Base-by-base conservation (phyloP, 768 basidiomycete genomes). In the Tephrocybe sp. region DNA sequence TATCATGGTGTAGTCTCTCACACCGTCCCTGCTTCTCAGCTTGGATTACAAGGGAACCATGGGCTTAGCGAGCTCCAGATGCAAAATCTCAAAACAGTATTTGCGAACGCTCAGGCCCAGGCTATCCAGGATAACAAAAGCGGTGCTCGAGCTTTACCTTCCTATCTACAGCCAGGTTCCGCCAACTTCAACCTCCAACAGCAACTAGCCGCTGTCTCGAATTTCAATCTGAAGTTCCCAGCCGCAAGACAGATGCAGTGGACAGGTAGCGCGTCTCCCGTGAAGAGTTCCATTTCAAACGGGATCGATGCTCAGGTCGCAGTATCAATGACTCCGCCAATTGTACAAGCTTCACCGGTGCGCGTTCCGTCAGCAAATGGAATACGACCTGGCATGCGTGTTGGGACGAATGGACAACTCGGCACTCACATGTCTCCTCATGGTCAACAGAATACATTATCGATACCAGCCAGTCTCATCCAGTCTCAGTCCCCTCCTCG, bases 291-390 rank as follows among this genome's bases (percentile, higher is more conserved):
- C 2, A 54, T 57, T 22, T 60, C 67, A 28, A 76, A 73, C 44
- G 70, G 70, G 19, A 43, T 63, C n/a, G 67, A 68, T 25, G 56
- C 43, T 12, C 58, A 61, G 27, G 56, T 66, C 44, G 64, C 59
- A 26, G 61, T 61, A 9, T 57, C 70, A 1, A 65, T 65, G 52
- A 64, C 60, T 24, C 76, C 74, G n/a, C 67, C 52, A 40, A 54
- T 64, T 22, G 56, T 61, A 13, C 70, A 76, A 50, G 57, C 69
- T n/a, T 59, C 66, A 9, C 71, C 69, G 30, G 65, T 69, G 16
- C 74, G 82, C 19, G 74, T 76, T 9, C 78, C 83, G 2, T 84
- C 83, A 0, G 75, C 78, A 16, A 82, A 81, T 57, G 82, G 83
- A 5, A 73, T 72, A n/a, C 77, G 80, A 36, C 69, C 70, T 19